Conservation (phyloP, 2,329 filamentous ascomycete species). For the Epicoccum nigrum region DNA sequence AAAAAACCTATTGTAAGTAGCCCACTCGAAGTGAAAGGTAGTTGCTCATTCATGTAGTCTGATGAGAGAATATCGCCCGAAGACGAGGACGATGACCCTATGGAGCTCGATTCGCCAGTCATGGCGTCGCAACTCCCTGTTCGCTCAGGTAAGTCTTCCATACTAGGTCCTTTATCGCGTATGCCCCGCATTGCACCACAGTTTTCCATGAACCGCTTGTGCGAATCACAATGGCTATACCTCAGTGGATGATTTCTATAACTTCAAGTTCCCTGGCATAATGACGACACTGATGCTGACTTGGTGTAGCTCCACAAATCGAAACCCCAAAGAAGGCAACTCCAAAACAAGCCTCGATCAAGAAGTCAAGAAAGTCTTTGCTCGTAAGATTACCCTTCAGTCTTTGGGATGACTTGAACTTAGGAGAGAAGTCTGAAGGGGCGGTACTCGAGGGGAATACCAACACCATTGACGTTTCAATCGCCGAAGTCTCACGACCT, state of each 20-base stretch:
- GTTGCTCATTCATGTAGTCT: conserved; percentile 26
- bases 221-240: background rate
- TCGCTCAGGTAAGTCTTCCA: conserved; percentile 34
- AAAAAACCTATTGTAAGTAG: conserved; percentile 41
- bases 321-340: conserved; percentile 31
- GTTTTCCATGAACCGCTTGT: background rate
- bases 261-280: background rate
- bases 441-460: conserved; percentile 17
- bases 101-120: conserved; percentile 25
- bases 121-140: conserved; percentile 32
- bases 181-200: conserved; percentile 1
- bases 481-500: conserved; percentile 17
- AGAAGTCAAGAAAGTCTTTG: conserved; percentile 31
- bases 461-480: conserved; percentile 15
- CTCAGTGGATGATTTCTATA: background rate
- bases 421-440: conserved; percentile 29
- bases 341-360: conserved; percentile 29
- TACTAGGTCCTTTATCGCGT: background rate
- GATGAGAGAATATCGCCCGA: conserved; percentile 40
- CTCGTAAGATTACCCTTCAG: conserved; percentile 22
- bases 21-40: too few species aligned
- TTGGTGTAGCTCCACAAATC: conserved; percentile 19
- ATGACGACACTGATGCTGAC: background rate
- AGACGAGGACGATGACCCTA: conserved; percentile 36
- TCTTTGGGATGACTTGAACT: conserved; percentile 8